Evolutionary conservation across 1,284 basidiomycete genomes (phyloP).

Genomic region (Farysia itapuensis): DNA sequence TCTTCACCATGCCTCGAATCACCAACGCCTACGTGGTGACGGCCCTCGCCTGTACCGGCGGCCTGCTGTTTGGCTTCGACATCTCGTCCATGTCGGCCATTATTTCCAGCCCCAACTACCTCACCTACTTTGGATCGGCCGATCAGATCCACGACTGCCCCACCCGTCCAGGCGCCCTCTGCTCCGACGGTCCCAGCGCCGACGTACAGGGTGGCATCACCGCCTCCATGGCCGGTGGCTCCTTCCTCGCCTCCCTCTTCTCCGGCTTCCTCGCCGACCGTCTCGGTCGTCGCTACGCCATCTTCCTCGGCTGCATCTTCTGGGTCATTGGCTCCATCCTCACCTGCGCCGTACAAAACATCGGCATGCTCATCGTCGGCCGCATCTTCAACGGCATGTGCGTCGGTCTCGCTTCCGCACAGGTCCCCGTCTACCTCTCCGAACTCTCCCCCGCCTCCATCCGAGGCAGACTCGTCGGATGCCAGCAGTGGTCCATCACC

Average conservation of each 20-base stretch:
- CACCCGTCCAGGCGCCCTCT: conserved; percentile 11
- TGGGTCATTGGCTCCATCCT: conserved; percentile 35
- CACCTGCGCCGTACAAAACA: conserved; percentile 25
- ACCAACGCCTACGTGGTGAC: conserved; percentile 31
- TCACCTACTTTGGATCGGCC: conserved; percentile 12
- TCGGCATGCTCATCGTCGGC: conserved; percentile 66
- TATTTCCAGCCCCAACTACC: conserved; percentile 23
- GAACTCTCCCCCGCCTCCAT: conserved; percentile 71
- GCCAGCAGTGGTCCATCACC: conserved; percentile 67
- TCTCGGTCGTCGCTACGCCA: conserved; percentile 26
- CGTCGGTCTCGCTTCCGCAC: conserved; percentile 66
- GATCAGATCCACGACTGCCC: conserved; percentile 5
- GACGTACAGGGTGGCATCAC: conserved; percentile 35
- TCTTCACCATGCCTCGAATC: conserved; percentile 23
- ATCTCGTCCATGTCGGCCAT: conserved; percentile 22
- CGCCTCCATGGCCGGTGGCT: conserved; percentile 38
- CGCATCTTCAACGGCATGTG: conserved; percentile 67
- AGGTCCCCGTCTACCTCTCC: conserved; percentile 67
- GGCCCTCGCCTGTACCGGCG: conserved; percentile 29
- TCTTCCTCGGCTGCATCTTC: conserved; percentile 19
- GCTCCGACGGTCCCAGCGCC: conserved; percentile 13
- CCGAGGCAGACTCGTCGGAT: conserved; percentile 67
- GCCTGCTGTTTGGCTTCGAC: conserved; percentile 38
- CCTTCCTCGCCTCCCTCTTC: conserved; percentile 33
- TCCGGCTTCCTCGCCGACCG: conserved; percentile 30